Evolutionary conservation across 2,329 filamentous ascomycete species (phyloP).

Genomic region (Saccharata proteae): DNA sequence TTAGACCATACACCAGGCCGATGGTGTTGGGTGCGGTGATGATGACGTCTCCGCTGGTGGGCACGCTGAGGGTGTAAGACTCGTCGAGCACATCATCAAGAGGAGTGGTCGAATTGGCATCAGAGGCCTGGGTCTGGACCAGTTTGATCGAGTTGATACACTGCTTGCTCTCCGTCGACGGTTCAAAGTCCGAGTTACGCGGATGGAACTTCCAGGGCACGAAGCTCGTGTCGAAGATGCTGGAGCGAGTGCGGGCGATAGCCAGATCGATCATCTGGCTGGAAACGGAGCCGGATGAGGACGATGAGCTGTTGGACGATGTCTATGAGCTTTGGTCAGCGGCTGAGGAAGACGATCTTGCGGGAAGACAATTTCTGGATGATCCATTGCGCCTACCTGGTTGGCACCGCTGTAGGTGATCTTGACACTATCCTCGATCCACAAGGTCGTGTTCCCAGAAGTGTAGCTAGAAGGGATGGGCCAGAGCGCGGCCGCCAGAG

Average conservation of each 20-base stretch:
- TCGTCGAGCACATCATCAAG: slow-evolving; percentile 49
- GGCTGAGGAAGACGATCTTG: slow-evolving; percentile 2
- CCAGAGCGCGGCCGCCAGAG: slow-evolving; percentile 28
- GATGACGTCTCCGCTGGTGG: slow-evolving; percentile 43
- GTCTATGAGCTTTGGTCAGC: slow-evolving; percentile 2
- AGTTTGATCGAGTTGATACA: slow-evolving; percentile 51
- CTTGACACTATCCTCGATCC: slow-evolving; percentile 25
- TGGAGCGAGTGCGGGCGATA: slow-evolving; percentile 43
- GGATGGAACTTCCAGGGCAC: slow-evolving; percentile 69
- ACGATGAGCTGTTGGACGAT: background rate
- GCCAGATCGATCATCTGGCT: slow-evolving; percentile 40
- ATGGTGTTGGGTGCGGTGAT: slow-evolving; percentile 55
- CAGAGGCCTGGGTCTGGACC: slow-evolving; percentile 45
- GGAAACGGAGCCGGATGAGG: slow-evolving; percentile 32
- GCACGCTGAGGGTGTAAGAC: slow-evolving; percentile 57
- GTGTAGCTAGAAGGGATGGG: slow-evolving; percentile 27
- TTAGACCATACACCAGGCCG: slow-evolving; percentile 61
- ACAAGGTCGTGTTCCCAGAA: slow-evolving; percentile 27
- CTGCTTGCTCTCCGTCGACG: slow-evolving; percentile 34
- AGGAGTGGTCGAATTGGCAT: slow-evolving; percentile 45
- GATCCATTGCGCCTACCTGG: slow-evolving; percentile 16
- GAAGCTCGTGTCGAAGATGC: slow-evolving; percentile 56
- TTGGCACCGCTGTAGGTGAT: slow-evolving; percentile 25
- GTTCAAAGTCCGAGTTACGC: slow-evolving; percentile 54
- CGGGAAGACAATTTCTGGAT: background rate